Conservation (phyloP, 176 grass and related monocot species). For the sorghum (Sorghum bicolor) region Sorghum_bicolor_NCBIv3 NC_012878.2:52613001-52613500, state of each 20-base stretch:
- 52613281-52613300: too few species aligned
- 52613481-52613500: constrained; percentile 55
- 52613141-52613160: background rate
- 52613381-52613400: constrained; percentile 14
- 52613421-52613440: constrained; percentile 2
- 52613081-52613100: too few species aligned
- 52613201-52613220: background rate
- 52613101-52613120: background rate
- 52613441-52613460: constrained; percentile 47
- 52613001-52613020: background rate
- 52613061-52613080: background rate
- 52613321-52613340: background rate
- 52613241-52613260: background rate
- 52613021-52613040: background rate
- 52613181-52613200: too few species aligned
- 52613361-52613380: background rate
- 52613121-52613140: background rate
- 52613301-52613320: background rate
- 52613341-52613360: background rate
- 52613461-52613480: constrained; percentile 62
- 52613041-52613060: background rate
- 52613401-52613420: constrained; percentile 33
- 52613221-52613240: background rate
- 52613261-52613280: background rate
- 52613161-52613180: background rate